Conservation (phyloP, 2,329 filamentous ascomycete genomes). For the Diaporthe sp. region DNA sequence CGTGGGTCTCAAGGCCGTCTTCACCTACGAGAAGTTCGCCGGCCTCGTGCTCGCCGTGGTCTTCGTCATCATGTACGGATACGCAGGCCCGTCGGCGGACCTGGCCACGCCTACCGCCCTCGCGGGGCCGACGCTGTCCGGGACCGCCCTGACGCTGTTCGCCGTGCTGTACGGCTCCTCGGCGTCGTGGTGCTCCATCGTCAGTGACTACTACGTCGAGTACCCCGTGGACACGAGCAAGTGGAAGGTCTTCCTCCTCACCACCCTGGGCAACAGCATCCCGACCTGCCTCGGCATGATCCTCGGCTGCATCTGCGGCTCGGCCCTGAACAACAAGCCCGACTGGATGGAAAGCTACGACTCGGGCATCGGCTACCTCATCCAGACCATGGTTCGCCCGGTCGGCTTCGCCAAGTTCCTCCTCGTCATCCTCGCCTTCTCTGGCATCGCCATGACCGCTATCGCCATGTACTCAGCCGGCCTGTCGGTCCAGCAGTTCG, state of each 20-base stretch:
- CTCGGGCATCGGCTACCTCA: constrained; percentile 59
- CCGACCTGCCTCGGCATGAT: constrained; percentile 65
- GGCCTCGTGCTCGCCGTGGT: constrained; percentile 63
- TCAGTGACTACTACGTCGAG: constrained; percentile 61
- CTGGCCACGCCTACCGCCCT: constrained; percentile 51
- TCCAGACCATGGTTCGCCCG: constrained; percentile 60
- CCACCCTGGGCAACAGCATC: constrained; percentile 60
- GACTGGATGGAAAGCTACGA: constrained; percentile 57
- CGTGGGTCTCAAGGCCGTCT: constrained; percentile 63
- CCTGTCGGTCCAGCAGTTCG: constrained; percentile 57
- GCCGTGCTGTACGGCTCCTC: constrained; percentile 62
- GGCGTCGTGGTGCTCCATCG: constrained; percentile 63
- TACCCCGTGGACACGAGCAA: constrained; percentile 61
- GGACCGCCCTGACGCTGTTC: constrained; percentile 57
- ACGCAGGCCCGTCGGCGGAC: constrained; percentile 58
- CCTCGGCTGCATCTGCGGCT: constrained; percentile 58
- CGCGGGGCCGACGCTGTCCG: constrained; percentile 54
- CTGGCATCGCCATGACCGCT: constrained; percentile 61
- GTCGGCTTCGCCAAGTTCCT: constrained; percentile 60
- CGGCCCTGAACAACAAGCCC: constrained; percentile 55
- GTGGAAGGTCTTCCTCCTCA: constrained; percentile 62
- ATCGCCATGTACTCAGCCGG: constrained; percentile 58
- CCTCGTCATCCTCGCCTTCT: constrained; percentile 54
- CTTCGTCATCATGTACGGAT: constrained; percentile 64
- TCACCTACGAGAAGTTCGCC: constrained; percentile 64